phyloP scores from a whole-genome alignment of 2,329 filamentous ascomycete species.

The Lasiodiplodia hormozganensis region DNA sequence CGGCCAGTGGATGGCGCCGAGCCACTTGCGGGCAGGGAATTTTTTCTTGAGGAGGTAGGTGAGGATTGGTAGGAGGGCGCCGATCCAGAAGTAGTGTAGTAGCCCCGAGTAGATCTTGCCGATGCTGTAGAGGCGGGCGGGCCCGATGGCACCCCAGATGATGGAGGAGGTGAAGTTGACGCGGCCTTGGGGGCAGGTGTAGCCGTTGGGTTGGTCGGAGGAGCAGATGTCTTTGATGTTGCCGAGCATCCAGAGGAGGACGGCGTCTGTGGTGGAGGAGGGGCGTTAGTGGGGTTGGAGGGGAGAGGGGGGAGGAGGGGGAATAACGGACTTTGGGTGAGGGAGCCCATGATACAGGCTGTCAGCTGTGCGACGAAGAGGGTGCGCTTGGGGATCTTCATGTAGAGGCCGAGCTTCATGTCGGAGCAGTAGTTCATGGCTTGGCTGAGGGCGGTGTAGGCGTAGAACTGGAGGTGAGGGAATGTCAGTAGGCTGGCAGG shows the following conservation, averaged over 20 bases:
- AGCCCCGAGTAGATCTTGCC: slow-evolving; percentile 57
- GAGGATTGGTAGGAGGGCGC: slow-evolving; percentile 57
- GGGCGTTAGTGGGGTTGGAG: slow-evolving; percentile 15
- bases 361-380: slow-evolving; percentile 26
- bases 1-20: slow-evolving; percentile 60
- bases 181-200: slow-evolving; percentile 60
- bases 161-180: slow-evolving; percentile 72
- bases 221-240: slow-evolving; percentile 57
- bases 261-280: slow-evolving; percentile 51
- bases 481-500: not conserved
- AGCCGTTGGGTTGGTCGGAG: slow-evolving; percentile 47
- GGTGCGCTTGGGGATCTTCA: slow-evolving; percentile 28
- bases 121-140: slow-evolving; percentile 54
- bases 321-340: slow-evolving; percentile 7
- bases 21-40: slow-evolving; percentile 55
- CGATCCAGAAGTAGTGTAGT: slow-evolving; percentile 62
- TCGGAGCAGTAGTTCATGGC: slow-evolving; percentile 28
- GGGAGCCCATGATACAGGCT: slow-evolving; percentile 25
- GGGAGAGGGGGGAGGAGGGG: not conserved
- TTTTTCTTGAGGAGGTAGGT: slow-evolving; percentile 60
- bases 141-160: slow-evolving; percentile 72
- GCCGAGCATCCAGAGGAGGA: slow-evolving; percentile 64
- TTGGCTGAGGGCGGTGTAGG: slow-evolving; percentile 25
- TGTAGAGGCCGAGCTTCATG: slow-evolving; percentile 30
- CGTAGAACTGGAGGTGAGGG: slow-evolving; percentile 17